Base-by-base conservation (phyloP, 805 yeast genomes). In the Cyberlindnera euphorbiae region DNA sequence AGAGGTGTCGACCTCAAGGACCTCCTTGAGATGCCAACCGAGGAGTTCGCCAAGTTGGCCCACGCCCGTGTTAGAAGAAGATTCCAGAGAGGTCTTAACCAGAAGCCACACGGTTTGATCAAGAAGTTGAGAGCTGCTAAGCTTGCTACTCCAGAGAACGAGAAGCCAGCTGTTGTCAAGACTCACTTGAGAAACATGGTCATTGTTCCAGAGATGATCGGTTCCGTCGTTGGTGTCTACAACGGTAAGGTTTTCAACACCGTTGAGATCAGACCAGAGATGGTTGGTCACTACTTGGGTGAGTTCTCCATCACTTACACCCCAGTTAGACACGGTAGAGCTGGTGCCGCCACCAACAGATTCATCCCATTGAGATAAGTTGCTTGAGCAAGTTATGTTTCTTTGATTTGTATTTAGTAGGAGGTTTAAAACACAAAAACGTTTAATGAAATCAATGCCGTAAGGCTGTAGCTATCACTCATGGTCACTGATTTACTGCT, bases 201-300 rank as follows among this genome's bases (percentile, higher is more conserved):
- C 69, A 69, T 93, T 64, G 93, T 93, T 56, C 99, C 99, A 75
- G 99, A 93, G 81, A 93, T 93, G 98, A 88, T 93, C 63, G 98
- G 98, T 69, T 87, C 97, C 49, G 94, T 90, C 56, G 81, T 93
- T 60, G 97, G 97, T 76, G 84, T 93, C 61, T 93, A 93, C 96
- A 93, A 93, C 82, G 99, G 99, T 77, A 93, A 93, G 79, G 86
- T 77, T 60, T 93, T 93, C 95, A 90, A 90, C 95, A 84, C 82
- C 62, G 96, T 93, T 71, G 99, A 93, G 74, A 76, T 93, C 75
- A 88, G 77, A 73, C 96, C 98, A 65, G 99, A 93, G 79, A 93
- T 93, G 98, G 89, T 90, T 68, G 97, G 98, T 69, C 96, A 90
- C 84, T 93, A 93, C 94, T 85, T 93, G 64, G 99, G 97, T 77